Conservation (phyloP, 345 rosid genomes). For the Dovyalis caffra region DNA sequence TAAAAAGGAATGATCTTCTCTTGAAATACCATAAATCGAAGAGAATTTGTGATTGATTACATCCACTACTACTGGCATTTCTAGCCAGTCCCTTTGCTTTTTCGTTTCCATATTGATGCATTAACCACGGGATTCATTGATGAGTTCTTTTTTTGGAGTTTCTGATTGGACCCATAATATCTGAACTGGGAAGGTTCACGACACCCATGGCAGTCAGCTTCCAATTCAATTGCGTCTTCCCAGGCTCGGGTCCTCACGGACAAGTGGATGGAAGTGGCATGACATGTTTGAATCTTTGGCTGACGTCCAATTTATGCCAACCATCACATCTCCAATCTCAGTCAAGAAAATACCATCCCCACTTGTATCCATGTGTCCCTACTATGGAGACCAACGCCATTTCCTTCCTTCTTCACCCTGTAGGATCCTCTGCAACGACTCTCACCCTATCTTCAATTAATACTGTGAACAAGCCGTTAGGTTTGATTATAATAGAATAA, state of each 20-base stretch:
- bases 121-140: not conserved
- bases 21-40: no score
- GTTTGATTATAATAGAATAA: no score
- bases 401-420: not conserved
- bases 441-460: not conserved
- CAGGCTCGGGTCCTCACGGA: not conserved
- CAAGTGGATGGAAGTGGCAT: not conserved
- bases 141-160: not conserved
- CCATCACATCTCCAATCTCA: not conserved
- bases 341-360: not conserved
- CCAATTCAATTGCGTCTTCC: not conserved
- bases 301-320: not conserved
- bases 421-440: not conserved
- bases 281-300: not conserved
- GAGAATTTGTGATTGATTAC: no score
- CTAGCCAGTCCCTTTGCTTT: no score
- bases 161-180: not conserved
- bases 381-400: not conserved
- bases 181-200: not conserved
- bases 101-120: not conserved
- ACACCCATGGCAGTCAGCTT: not conserved
- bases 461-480: not conserved
- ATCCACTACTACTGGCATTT: no score
- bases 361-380: not conserved
- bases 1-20: no score